Base-by-base conservation (phyloP, 1,284 basidiomycete genomes). In the Trametes sp. region DNA sequence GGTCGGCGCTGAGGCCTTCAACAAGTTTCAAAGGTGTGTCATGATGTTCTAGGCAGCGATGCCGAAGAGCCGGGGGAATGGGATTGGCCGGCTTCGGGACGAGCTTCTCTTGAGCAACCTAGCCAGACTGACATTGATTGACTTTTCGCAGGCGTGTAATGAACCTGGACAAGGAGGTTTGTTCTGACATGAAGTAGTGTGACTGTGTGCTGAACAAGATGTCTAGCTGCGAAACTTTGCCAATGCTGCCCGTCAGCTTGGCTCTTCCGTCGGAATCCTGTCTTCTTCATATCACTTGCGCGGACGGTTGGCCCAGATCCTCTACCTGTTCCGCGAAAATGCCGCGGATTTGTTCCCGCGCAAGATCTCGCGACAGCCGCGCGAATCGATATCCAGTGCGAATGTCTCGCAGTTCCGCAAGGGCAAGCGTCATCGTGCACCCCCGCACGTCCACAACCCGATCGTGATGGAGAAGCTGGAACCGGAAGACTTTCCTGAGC, bases 181-280 rank as follows among this genome's bases (percentile, higher is more conserved):
- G 75, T 10, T 0, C 6, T 9, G 6, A 2, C 44, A 5, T 31
- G 6, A 2, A 11, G n/a, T 21, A 11, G n/a, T 21, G 11, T 29
- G 29, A 29, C 52, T 28, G 33, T 51, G 26, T 16, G 48, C 36
- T 48, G 11, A 50, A 29, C 45, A 44, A 16, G 38, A 19, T 2
- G 29, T 26, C 24, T 70, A 90, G 87, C 80, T 90, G 16, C 82
- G 87, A 41, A 90, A 88, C 73, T 90, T 90, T 70, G 85, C 87
- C 45, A 88, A 89, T 68, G 87, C 88, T n/a, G 83, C 88, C 13
- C 84, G 88, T 38, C 88, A 89, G 72, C 79, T 90, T 0, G 89
- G 89, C 24, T 88, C 86, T 58, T 90, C 88, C 4, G 87, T 90
- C 28, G 88, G 87, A 14, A 89, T 91, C 64, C 80, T 90, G 8